Evolutionary conservation across 2,329 filamentous ascomycete genomes (phyloP).

Genomic region (Diaporthe amygdali): DNA sequence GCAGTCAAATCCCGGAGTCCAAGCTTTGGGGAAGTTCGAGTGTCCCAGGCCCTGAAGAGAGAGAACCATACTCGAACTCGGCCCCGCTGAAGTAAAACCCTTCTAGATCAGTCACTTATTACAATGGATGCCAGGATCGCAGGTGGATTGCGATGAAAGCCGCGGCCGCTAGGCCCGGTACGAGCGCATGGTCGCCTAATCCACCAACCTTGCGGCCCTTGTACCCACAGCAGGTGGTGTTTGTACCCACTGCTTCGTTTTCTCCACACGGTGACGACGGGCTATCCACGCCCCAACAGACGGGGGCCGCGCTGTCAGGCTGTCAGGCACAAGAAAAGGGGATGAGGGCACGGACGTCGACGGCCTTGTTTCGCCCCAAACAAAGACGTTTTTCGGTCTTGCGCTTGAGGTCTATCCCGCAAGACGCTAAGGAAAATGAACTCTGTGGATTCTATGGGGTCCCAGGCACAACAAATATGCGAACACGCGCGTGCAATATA

Average conservation of each 20-base stretch:
- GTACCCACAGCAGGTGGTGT: background rate
- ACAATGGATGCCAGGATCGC: background rate
- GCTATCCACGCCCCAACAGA: background rate
- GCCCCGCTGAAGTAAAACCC: background rate
- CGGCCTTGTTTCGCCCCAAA: background rate
- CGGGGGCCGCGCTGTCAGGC: background rate
- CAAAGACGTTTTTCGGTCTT: background rate
- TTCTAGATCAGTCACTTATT: conserved; percentile 14
- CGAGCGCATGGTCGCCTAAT: background rate
- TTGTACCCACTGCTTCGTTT: conserved; percentile 3
- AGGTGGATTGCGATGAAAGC: conserved; percentile 1
- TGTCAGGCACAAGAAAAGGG: background rate
- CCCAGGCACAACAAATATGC: conserved; percentile 14
- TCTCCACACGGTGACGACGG: conserved; percentile 2
- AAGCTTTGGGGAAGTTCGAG: background rate
- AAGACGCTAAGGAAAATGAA: background rate
- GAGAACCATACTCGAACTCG: background rate
- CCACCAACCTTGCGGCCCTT: background rate
- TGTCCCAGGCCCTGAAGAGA: background rate
- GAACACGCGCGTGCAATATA: conserved; percentile 10
- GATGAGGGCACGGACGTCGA: conserved; percentile 11
- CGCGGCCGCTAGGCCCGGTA: conserved; percentile 17
- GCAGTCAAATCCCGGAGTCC: background rate
- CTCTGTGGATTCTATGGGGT: conserved; percentile 4
- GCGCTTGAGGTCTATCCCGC: conserved; percentile 4